Evolutionary conservation across 1,284 basidiomycete genomes (phyloP), one percentile per base, ranked within the genome.

Genomic region (Ceratobasidium sp.): DNA sequence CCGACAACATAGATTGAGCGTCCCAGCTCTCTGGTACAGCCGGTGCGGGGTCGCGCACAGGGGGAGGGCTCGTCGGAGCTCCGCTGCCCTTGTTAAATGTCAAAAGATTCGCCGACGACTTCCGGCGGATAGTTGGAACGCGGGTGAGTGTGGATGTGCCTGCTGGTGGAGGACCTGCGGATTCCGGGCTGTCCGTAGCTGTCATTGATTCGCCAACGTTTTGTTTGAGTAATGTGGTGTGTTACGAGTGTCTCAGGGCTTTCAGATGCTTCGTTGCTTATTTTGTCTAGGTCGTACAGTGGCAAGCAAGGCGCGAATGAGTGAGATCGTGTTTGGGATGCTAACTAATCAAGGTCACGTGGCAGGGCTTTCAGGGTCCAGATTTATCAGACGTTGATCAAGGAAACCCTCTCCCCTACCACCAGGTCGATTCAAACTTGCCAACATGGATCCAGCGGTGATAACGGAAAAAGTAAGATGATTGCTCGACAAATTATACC

Each of bases 41-140:
- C 0, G 79, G 80, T 1, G 75, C 73, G 29, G 78, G 70, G 27
- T 76, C 73, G 1, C 75, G 72, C 42, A 62, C 33, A 29, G 52
- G 60, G 16, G 25, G 71, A 42, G 71, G 53, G 11, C 56, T 59
- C 19, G 56, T 30, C 44, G 70, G 69, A 41, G 52, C 57, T 6
- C 49, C 19, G 44, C 33, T 50, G 21, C 39, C 27, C 56, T 60
- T 50, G 44, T 89, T 91, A 82, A 90, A 90, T 53, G 85, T 85
- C 42, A 92, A 82, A 59, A 92, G 81, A 77, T 90, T 91, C 78
- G 89, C 89, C 1, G 89, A 91, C 19, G 89, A 90, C 79, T 92
- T 92, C 72, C 90, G 85, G 72, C 90, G 87, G 83, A 92, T 88
- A 16, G 80, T 73, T 46, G 89, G 88, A 29, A 27, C 60, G 41